These are phyloP conservation scores for Skeletonema marinoi DNA, from an alignment of 108 stramenopile genomes.

Conservation along the genomic window DNA sequence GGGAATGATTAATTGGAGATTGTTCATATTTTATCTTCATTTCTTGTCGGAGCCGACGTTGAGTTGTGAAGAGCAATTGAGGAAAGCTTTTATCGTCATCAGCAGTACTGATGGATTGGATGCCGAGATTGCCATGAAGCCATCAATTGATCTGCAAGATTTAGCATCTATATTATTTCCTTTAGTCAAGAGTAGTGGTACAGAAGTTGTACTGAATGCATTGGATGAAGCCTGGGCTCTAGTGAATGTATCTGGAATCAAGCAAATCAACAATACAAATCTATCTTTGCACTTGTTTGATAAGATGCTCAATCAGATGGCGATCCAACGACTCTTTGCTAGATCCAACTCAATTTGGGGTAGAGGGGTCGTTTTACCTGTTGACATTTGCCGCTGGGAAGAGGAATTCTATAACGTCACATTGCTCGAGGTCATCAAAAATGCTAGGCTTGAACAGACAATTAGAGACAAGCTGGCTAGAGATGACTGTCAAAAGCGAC, in stretches of 20 bases:
- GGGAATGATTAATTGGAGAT: conserved; percentile 32
- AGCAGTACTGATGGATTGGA: neutral
- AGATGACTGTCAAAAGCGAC: conserved; percentile 6
- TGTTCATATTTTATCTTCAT: conserved; percentile 31
- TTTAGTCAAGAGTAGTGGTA: conserved; percentile 22
- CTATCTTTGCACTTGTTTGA: conserved; percentile 25
- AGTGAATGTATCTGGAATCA: conserved; percentile 4
- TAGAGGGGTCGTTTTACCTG: conserved; percentile 10
- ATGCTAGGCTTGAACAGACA: conserved; percentile 5
- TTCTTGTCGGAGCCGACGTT: conserved; percentile 22
- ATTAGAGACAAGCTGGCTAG: conserved; percentile 23
- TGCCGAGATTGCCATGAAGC: conserved; percentile 7
- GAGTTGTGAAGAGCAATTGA: conserved; percentile 15
- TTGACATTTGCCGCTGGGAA: conserved; percentile 29
- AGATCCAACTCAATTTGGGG: conserved; percentile 18
- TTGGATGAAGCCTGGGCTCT: conserved; percentile 34
- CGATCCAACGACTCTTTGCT: conserved; percentile 7
- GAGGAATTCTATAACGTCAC: conserved; percentile 17
- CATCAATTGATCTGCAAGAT: conserved; percentile 28
- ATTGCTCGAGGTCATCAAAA: conserved; percentile 8
- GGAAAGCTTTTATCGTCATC: conserved; percentile 22
- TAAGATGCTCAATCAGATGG: conserved; percentile 19
- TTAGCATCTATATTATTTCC: conserved; percentile 27
- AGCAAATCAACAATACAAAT: conserved; percentile 4
- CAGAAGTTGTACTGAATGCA: conserved; percentile 4